phyloP scores from a whole-genome alignment of 768 basidiomycete species.

The Pulveroboletus sp. region DNA sequence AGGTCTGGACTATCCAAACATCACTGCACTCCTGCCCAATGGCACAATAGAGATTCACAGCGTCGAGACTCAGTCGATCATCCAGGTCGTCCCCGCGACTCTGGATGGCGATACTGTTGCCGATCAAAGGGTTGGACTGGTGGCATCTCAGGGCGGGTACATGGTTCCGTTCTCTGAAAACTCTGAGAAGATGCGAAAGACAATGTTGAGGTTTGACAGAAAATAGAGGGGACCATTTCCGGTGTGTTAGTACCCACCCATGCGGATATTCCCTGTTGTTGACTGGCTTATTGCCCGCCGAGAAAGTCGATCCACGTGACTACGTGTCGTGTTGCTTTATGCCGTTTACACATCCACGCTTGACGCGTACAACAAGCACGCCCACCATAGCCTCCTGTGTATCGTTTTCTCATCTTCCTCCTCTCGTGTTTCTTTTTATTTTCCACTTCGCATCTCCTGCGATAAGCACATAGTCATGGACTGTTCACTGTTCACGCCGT shows the following conservation, averaged over 20 bases:
- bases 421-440: not conserved
- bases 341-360: conserved; percentile 9
- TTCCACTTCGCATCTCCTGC: not conserved
- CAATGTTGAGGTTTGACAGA: conserved; percentile 26
- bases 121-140: conserved; percentile 29
- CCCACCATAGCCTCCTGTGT: not conserved
- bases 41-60: conserved; percentile 78
- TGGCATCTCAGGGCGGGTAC: conserved; percentile 34
- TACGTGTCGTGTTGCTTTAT: conserved; percentile 11
- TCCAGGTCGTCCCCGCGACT: conserved; percentile 62
- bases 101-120: conserved; percentile 16
- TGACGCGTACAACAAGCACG: conserved; percentile 10
- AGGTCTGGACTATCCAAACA: conserved; percentile 81
- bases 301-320: conserved; percentile 26
- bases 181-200: conserved; percentile 36
- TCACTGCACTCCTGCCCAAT: conserved; percentile 75
- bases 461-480: conserved; percentile 7
- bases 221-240: conserved; percentile 3
- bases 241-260: conserved; percentile 21
- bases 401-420: not conserved
- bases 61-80: conserved; percentile 65
- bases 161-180: conserved; percentile 40
- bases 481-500: conserved; percentile 3
- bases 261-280: conserved; percentile 7
- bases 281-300: conserved; percentile 2